phyloP scores from a whole-genome alignment of 2,329 filamentous ascomycete genomes.

The Colletotrichum truncatum region DNA sequence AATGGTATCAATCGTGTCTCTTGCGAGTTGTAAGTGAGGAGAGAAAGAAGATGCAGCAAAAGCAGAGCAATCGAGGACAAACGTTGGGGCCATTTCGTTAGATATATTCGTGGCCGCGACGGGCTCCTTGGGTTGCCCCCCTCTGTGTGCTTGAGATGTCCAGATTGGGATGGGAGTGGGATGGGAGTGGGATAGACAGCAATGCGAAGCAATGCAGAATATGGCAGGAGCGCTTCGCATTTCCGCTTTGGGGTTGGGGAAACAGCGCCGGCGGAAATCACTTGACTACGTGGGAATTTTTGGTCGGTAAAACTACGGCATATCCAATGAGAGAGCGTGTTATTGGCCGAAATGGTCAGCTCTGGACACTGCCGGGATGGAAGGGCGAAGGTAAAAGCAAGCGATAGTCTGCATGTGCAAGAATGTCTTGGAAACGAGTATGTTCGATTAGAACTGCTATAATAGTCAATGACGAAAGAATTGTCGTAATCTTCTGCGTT shows the following conservation, averaged over 20 bases:
- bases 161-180: conserved; percentile 15
- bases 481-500: not conserved
- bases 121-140: not conserved
- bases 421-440: not conserved
- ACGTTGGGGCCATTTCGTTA: not conserved
- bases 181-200: conserved; percentile 11
- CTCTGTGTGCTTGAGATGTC: conserved; percentile 20
- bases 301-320: not conserved
- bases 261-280: conserved; percentile 28
- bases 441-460: not conserved
- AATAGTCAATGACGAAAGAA: not conserved
- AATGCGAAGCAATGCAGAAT: conserved; percentile 22
- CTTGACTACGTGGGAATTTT: conserved; percentile 1
- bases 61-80: not conserved
- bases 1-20: not conserved
- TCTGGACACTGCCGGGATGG: not conserved
- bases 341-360: not conserved
- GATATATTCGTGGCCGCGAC: conserved; percentile 19
- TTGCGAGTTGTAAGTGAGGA: not conserved
- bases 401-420: not conserved
- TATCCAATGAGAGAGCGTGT: not conserved
- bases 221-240: conserved; percentile 22
- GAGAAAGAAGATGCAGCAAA: not conserved
- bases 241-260: not conserved
- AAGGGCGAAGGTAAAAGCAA: not conserved